Evolutionary conservation across 2,329 filamentous ascomycete species (phyloP), one percentile per base, ranked within the genome.

Genomic region (Botrytis porri): DNA sequence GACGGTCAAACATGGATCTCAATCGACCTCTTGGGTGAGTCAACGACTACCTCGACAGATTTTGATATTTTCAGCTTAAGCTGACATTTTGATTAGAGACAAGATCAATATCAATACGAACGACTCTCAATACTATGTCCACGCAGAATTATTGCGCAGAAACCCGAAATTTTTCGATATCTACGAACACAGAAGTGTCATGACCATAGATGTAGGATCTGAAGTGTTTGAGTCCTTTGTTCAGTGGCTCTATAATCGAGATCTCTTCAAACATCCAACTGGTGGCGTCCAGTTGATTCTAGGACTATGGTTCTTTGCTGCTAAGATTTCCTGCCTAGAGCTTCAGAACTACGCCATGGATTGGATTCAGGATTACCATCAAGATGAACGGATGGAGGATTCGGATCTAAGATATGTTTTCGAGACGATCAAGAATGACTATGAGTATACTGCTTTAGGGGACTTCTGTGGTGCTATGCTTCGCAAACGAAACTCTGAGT

Each of bases 291-390:
- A 20, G 29, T n/a, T 63, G 4, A 22, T 41, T 62, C 29, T 70
- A 22, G 37, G 63, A 16, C 10, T 70, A 32, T 70, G 35, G 39
- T 12, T 70, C 32, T 63, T 70, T 32, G 39, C n/a, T 29, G n/a
- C 3, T 20, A 39, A 62, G 7, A 51, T 70, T 41, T 37, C n/a
- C 22, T 70, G 39, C 29, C 57, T n/a, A n/a, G 16, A 37, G 14
- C 69, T 70, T 10, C n/a, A 51, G 20, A 70, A 70, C 32, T 60
- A 20, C n/a, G 45, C 59, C 6, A 62, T 70, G 59, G 29, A 62
- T 62, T 32, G 25, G 3, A 43, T 70, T 20, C 69, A 48, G 37
- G 57, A 62, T 62, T 32, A 16, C 14, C 35, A 39, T 22, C 29
- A 41, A 7, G 4, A 0, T 0, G 39, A 39, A 20, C 39, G 18